Base-by-base conservation (phyloP, 2,329 filamentous ascomycete species). In the Colletotrichum sp. region DNA sequence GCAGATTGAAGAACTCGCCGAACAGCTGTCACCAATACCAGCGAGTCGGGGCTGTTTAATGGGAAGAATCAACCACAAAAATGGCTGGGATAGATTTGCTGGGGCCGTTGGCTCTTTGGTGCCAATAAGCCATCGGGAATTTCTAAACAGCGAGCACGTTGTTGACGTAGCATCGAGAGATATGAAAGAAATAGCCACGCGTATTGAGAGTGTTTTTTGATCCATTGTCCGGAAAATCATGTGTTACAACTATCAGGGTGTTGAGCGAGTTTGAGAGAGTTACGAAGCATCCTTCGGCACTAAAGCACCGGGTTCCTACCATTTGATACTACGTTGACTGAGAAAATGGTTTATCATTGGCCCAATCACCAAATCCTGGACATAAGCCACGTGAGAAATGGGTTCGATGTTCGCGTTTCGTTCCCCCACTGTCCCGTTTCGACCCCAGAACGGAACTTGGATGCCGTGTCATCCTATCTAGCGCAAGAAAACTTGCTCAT, bases 231-330 rank as follows among this genome's bases (percentile, higher is more conserved):
- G 24, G 15, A 30, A n/a, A 32, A 57, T 34, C n/a, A 13, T 55
- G 16, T 38, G 32, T 36, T 63, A 38, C 16, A 32, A 52, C 34
- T 38, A 8, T 52, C 32, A 34, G 38, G 21, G 71, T 48, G 32
- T 63, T 69, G 74, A 73, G 70, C 64, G 48, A 26, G 58, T 74
- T 76, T 74, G 72, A 75, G 72, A 52, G 26, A 13, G n/a, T 75
- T 72, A 34, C 48, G 32, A 67, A 21, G 30, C 30, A 55, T 57
- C n/a, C 60, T 13, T 9, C 28, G 48, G 60, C 48, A 55, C 61
- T 66, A n/a, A 28, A 32, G 15, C 24, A 36, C 18, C 32, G 18
- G 67, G 55, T 57, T 43, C 28, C 32, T 38, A 36, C 66, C 15
- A 15, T 36, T n/a, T 32, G 28, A 68, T 58, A 24, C 67, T 18